Evolutionary conservation across 345 rosid genomes (phyloP).

Genomic region (Eucalyptus leucophloia): DNA sequence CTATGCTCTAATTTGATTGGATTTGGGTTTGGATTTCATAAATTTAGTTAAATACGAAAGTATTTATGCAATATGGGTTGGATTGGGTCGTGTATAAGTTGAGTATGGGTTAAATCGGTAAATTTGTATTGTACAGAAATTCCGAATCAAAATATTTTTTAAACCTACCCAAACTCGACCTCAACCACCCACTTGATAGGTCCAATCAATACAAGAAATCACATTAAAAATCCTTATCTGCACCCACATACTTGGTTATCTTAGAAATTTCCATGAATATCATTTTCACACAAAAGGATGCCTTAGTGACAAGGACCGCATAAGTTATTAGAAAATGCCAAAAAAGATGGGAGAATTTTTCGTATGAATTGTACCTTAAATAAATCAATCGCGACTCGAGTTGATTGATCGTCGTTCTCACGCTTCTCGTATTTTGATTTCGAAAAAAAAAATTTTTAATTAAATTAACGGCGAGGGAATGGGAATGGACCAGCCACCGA

Average conservation of each 20-base stretch:
- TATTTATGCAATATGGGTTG: fast-evolving
- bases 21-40: no score
- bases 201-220: not conserved
- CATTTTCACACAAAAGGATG: no score
- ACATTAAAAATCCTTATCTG: not conserved
- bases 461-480: not conserved
- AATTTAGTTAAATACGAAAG: fast-evolving
- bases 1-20: not conserved
- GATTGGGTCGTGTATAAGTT: fast-evolving
- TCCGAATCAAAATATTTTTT: fast-evolving
- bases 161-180: no score
- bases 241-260: not conserved
- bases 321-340: no score
- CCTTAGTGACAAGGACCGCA: no score
- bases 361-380: not conserved
- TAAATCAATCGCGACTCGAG: not conserved
- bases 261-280: not conserved
- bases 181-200: not conserved
- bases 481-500: not conserved
- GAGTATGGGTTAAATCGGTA: fast-evolving
- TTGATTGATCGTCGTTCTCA: not conserved
- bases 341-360: not conserved
- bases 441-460: not conserved
- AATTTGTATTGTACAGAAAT: no score
- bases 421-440: not conserved